Conservation (phyloP, 345 rosid species). For the Microthlaspi erraticum region DNA sequence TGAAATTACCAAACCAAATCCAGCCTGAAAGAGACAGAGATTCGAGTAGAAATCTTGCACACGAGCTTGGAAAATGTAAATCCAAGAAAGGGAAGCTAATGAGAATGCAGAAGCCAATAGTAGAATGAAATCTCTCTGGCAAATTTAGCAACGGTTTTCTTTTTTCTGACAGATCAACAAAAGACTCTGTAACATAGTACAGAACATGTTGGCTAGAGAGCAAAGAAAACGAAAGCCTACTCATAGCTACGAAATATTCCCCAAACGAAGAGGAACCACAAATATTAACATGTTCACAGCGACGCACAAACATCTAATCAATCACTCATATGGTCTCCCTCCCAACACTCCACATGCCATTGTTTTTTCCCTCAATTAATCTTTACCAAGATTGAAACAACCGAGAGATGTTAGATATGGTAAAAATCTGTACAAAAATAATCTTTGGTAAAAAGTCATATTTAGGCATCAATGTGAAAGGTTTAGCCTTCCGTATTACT, state of each 20-base stretch:
- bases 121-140: neutral
- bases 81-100: constrained; percentile 8
- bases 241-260: constrained; percentile 22
- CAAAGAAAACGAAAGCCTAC: constrained; percentile 26
- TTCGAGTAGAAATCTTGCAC: constrained; percentile 15
- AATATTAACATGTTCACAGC: constrained; percentile 34
- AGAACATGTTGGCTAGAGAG: constrained; percentile 33
- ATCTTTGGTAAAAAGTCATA: no score
- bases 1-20: constrained; percentile 17
- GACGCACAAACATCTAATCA: constrained; percentile 36
- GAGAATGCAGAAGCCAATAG: neutral
- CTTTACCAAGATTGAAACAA: constrained; percentile 6
- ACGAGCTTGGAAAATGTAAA: constrained; percentile 9
- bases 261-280: constrained; percentile 34
- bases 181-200: constrained; percentile 37
- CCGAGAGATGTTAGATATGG: constrained; percentile 17
- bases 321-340: constrained; percentile 33
- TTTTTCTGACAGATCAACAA: constrained; percentile 4
- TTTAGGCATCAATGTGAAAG: no score
- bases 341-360: constrained; percentile 43
- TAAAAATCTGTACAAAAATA: no score
- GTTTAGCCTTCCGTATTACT: no score
- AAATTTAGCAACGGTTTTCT: neutral
- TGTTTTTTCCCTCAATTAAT: constrained; percentile 7
- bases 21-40: constrained; percentile 14